A percentile compares a stretch with the other conserved stretches of the same genome.
Evolutionary conservation across 176 grass and related monocot species (phyloP).

Genomic region (Pontederia crassipes): DNA sequence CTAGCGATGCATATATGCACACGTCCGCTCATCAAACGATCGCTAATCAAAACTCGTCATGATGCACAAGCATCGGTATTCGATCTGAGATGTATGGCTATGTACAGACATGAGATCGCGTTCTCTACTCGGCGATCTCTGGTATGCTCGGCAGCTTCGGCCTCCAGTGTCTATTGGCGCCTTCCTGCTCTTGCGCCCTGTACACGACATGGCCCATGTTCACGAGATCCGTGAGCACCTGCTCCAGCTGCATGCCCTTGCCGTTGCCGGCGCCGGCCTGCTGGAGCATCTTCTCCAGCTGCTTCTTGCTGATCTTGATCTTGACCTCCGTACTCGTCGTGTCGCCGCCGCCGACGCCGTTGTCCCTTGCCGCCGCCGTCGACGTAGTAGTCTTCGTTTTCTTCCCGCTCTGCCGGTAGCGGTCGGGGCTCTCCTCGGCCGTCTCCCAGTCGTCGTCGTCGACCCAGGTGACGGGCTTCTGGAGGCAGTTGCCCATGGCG

Average conservation of each 20-base stretch:
- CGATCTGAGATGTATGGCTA: no score
- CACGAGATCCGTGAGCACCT: neutral
- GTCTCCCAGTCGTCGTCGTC: constrained; percentile 12
- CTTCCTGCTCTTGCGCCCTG: neutral
- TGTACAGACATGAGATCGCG: no score
- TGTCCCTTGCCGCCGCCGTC: neutral
- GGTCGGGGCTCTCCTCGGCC: neutral
- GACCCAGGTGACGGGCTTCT: constrained; percentile 14
- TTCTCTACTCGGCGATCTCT: neutral
- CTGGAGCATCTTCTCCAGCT: constrained; percentile 10
- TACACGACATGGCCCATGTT: neutral
- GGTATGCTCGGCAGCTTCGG: constrained; percentile 12
- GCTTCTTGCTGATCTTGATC: constrained; percentile 23
- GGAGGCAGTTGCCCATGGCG: constrained; percentile 15
- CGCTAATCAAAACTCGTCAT: no score
- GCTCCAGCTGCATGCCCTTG: constrained; percentile 4
- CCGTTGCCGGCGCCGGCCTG: neutral
- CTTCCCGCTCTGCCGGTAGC: neutral
- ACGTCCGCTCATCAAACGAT: no score
- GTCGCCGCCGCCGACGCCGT: neutral
- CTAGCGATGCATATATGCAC: no score
- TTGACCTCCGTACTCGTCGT: neutral
- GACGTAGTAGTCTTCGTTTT: neutral
- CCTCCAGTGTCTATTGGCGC: neutral
- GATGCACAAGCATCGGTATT: no score